Conservation (phyloP, 371 early-diverging fungal genomes). For the Choanephora cucurbitarum region DNA sequence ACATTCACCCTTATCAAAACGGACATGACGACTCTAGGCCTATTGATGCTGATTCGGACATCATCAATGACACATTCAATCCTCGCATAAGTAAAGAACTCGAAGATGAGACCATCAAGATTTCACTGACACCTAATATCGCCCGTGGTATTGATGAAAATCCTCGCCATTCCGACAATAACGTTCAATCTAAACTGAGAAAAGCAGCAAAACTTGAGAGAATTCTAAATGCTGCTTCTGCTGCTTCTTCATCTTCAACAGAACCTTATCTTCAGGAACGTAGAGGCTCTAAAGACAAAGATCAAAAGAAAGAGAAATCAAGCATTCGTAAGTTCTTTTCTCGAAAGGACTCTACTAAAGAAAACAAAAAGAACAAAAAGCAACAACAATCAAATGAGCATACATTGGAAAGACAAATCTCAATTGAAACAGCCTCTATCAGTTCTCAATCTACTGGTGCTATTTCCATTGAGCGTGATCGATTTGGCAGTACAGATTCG, state of each 20-base stretch:
- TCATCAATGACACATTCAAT: slow-evolving; percentile 20
- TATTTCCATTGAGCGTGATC: slow-evolving; percentile 19
- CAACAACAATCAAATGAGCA: neutral
- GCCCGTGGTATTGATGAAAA: slow-evolving; percentile 32
- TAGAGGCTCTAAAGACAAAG: slow-evolving; percentile 15
- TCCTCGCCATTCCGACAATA: slow-evolving; percentile 9
- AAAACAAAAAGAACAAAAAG: slow-evolving; percentile 25
- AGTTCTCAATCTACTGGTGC: slow-evolving; percentile 40
- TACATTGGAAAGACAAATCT: slow-evolving; percentile 10
- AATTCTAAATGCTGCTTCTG: slow-evolving; percentile 5
- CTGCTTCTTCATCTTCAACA: slow-evolving; percentile 2
- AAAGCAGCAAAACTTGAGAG: slow-evolving; percentile 31
- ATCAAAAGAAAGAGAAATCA: slow-evolving; percentile 37
- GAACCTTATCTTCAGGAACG: slow-evolving; percentile 12
- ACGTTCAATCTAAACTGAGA: slow-evolving; percentile 30
- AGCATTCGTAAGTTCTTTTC: slow-evolving; percentile 50
- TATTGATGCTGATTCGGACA: slow-evolving; percentile 21
- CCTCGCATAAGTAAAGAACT: neutral
- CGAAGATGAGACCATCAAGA: slow-evolving; percentile 48
- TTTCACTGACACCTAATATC: slow-evolving; percentile 50
- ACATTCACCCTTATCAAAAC: neutral
- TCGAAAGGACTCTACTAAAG: slow-evolving; percentile 27
- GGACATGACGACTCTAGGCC: neutral
- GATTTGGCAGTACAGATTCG: slow-evolving; percentile 35
- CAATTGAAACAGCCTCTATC: slow-evolving; percentile 39